Percentiles rank a stretch among this genome's conserved stretches.
Conservation (phyloP, 768 basidiomycete genomes). For the Mycena vulgaris region DNA sequence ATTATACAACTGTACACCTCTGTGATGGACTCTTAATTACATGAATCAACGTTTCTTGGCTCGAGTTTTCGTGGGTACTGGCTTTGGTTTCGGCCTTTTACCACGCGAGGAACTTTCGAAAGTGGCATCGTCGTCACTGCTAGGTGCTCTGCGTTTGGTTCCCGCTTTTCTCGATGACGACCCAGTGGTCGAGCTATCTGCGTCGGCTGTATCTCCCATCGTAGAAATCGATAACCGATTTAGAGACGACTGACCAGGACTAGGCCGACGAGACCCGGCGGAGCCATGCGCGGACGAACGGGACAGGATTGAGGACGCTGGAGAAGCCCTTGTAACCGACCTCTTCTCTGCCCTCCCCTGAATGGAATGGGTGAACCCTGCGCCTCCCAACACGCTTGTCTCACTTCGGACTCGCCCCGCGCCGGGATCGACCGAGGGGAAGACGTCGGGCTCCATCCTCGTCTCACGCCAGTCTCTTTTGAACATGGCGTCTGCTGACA, state of each 20-base stretch:
- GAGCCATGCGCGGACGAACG: constrained; percentile 66
- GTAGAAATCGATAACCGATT: constrained; percentile 62
- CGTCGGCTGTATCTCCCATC: constrained; percentile 59
- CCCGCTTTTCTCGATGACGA: constrained; percentile 45
- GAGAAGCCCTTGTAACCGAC: constrained; percentile 54
- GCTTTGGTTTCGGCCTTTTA: constrained; percentile 57
- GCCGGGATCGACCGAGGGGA: constrained; percentile 37
- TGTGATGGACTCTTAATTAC: not conserved
- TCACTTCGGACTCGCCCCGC: constrained; percentile 25
- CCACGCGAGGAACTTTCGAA: constrained; percentile 59
- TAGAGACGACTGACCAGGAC: constrained; percentile 61
- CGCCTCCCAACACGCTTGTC: constrained; percentile 41
- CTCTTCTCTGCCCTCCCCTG: constrained; percentile 42
- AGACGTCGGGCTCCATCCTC: constrained; percentile 61
- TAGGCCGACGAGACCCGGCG: constrained; percentile 66
- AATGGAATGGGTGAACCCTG: constrained; percentile 30
- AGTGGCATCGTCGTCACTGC: constrained; percentile 70
- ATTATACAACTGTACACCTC: constrained; percentile 27
- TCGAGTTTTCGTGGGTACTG: constrained; percentile 52
- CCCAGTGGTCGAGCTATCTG: constrained; percentile 52
- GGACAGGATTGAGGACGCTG: constrained; percentile 59
- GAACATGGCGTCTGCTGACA: constrained; percentile 75
- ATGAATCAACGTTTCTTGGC: constrained; percentile 58
- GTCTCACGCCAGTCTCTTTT: constrained; percentile 86
- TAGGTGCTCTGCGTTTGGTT: constrained; percentile 66